Conservation (phyloP, 73 alveolate genomes). For the Paramecium primaurelia region DNA sequence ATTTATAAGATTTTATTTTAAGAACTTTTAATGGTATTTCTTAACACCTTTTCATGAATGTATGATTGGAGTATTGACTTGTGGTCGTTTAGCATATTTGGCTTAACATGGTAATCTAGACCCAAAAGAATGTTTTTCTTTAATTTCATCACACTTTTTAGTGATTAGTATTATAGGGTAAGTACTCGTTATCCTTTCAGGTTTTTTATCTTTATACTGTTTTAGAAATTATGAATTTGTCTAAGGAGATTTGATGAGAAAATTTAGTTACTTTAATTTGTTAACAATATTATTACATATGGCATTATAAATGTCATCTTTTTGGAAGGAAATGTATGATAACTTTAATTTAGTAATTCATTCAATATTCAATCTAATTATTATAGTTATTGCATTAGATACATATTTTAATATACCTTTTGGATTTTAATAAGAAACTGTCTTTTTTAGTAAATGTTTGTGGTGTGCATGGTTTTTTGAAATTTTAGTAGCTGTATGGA, state of each 20-base stretch:
- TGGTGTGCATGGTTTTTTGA: neutral
- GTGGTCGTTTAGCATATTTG: neutral
- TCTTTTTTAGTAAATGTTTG: neutral
- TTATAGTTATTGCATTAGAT: neutral
- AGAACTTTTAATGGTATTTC: neutral
- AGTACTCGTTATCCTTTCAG: neutral
- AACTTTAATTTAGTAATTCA: neutral
- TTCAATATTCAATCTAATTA: neutral
- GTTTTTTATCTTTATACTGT: neutral
- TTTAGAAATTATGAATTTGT: conserved; percentile 10
- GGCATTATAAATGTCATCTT: neutral
- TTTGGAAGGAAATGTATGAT: neutral
- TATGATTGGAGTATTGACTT: neutral
- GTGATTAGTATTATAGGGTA: neutral
- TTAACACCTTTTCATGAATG: conserved; percentile 11
- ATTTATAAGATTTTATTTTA: neutral
- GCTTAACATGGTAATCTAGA: neutral
- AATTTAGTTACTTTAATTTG: neutral
- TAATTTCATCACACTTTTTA: neutral
- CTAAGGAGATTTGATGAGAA: neutral
- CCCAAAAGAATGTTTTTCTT: neutral
- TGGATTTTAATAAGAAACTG: neutral
- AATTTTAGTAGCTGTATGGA: neutral
- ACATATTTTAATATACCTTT: neutral
- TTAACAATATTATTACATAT: neutral